Evolutionary conservation across 1,284 basidiomycete genomes (phyloP).

Genomic region (Schizophyllum amplum): DNA sequence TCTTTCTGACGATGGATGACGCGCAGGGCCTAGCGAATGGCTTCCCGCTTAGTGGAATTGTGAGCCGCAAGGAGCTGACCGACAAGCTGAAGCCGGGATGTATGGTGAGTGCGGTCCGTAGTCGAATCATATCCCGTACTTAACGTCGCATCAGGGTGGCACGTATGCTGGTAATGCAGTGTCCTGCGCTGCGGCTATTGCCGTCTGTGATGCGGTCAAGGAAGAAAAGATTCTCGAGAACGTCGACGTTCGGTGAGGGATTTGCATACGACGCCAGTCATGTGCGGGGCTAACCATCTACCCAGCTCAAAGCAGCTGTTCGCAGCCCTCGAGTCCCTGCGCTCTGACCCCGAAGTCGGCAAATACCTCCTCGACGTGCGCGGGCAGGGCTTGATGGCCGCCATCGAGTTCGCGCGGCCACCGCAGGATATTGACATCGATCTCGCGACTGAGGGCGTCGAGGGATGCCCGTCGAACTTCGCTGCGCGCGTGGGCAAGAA

Average conservation of each 20-base stretch:
- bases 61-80: slow-evolving; percentile 77
- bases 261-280: not conserved
- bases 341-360: slow-evolving; percentile 39
- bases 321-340: slow-evolving; percentile 46
- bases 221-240: slow-evolving; percentile 78
- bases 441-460: slow-evolving; percentile 13
- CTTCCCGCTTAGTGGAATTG: slow-evolving; percentile 86
- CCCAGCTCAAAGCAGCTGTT: slow-evolving; percentile 70
- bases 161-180: slow-evolving; percentile 90
- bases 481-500: slow-evolving; percentile 71
- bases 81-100: slow-evolving; percentile 74
- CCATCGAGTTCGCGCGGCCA: slow-evolving; percentile 70
- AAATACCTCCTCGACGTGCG: slow-evolving; percentile 69
- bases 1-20: not conserved
- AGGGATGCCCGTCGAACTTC: slow-evolving; percentile 33
- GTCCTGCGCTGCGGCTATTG: slow-evolving; percentile 80
- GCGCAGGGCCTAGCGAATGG: slow-evolving; percentile 82
- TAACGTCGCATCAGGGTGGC: slow-evolving; percentile 50
- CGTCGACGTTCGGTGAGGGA: slow-evolving; percentile 56
- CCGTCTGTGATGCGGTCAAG: slow-evolving; percentile 70
- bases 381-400: slow-evolving; percentile 76
- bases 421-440: slow-evolving; percentile 22
- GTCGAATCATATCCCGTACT: slow-evolving; percentile 1
- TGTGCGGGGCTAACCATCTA: slow-evolving; percentile 1
- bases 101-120: slow-evolving; percentile 42